Percentiles rank a stretch among this genome's conserved stretches.
phyloP scores from a whole-genome alignment of 2,329 filamentous ascomycete genomes.

The Xylariaceae sp. region DNA sequence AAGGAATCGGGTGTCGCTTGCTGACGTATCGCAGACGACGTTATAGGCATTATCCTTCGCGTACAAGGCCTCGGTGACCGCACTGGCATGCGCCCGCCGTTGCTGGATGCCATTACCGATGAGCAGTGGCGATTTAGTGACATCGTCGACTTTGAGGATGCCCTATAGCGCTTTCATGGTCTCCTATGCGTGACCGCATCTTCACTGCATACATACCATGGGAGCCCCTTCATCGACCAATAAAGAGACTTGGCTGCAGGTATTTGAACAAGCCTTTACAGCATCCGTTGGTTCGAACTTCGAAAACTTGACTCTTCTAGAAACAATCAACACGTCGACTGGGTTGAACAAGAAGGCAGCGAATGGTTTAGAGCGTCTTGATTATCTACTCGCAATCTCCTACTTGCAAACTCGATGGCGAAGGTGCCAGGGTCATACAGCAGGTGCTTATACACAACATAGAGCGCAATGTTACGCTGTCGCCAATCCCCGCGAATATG shows the following conservation, averaged over 20 bases:
- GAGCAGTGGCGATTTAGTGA: slow-evolving; percentile 15
- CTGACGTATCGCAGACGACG: slow-evolving; percentile 16
- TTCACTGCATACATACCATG: not conserved
- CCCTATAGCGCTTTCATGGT: slow-evolving; percentile 6
- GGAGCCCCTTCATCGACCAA: slow-evolving; percentile 5
- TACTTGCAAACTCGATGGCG: not conserved
- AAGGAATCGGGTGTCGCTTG: not conserved
- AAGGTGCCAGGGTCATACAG: slow-evolving; percentile 13
- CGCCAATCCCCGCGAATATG: slow-evolving; percentile 12
- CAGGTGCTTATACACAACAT: slow-evolving; percentile 11
- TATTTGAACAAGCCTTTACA: not conserved
- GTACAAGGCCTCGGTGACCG: slow-evolving; percentile 18
- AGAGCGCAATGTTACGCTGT: slow-evolving; percentile 17
- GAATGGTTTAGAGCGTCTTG: not conserved
- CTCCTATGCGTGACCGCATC: not conserved
- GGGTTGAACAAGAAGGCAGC: not conserved
- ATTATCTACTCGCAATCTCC: slow-evolving; percentile 10
- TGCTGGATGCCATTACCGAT: slow-evolving; percentile 18
- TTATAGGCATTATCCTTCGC: slow-evolving; percentile 17
- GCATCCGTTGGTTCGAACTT: not conserved
- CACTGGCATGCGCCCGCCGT: slow-evolving; percentile 16
- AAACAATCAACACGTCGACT: not conserved
- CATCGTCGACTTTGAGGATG: slow-evolving; percentile 18
- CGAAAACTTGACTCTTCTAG: not conserved
- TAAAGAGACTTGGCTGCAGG: not conserved